Conservation (phyloP, 805 yeast genomes). For the Jamesozyma jinghongensis region DNA sequence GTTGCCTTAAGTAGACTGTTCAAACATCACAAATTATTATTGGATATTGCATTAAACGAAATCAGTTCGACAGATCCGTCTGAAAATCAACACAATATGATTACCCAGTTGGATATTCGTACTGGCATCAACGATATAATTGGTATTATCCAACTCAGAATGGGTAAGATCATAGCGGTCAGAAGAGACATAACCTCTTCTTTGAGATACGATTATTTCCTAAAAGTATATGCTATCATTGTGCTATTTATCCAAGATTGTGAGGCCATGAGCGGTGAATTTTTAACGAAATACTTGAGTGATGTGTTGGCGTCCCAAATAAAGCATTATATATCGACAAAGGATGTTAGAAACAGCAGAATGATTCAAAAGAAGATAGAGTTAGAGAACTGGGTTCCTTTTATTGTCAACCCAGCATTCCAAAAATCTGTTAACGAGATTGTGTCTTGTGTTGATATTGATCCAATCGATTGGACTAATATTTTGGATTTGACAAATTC, state of each 20-base stretch:
- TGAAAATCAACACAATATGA: slow-evolving; percentile 26
- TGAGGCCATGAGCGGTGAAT: slow-evolving; percentile 69
- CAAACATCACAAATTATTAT: slow-evolving; percentile 66
- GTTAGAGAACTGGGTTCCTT: slow-evolving; percentile 73
- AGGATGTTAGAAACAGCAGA: slow-evolving; percentile 44
- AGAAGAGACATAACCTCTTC: slow-evolving; percentile 62
- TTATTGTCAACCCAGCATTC: slow-evolving; percentile 39
- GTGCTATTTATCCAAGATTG: slow-evolving; percentile 71
- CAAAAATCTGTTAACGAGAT: slow-evolving; percentile 46
- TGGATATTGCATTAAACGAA: slow-evolving; percentile 57
- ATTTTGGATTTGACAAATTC: slow-evolving; percentile 22
- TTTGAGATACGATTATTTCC: slow-evolving; percentile 49
- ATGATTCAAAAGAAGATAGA: slow-evolving; percentile 44
- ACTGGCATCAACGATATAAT: slow-evolving; percentile 58
- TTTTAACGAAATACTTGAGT: slow-evolving; percentile 48
- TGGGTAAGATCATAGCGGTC: slow-evolving; percentile 69
- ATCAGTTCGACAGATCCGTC: slow-evolving; percentile 18
- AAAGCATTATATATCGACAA: slow-evolving; percentile 45
- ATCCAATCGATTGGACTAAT: slow-evolving; percentile 42
- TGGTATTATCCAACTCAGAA: slow-evolving; percentile 60
- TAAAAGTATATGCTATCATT: slow-evolving; percentile 56
- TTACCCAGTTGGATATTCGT: slow-evolving; percentile 59
- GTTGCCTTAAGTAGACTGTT: slow-evolving; percentile 69
- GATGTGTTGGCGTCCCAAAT: slow-evolving; percentile 62
- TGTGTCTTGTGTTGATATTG: slow-evolving; percentile 37